These are phyloP conservation scores for Phylloporus scabripes DNA, from an alignment of 768 basidiomycete genomes.

Conservation along the genomic window DNA sequence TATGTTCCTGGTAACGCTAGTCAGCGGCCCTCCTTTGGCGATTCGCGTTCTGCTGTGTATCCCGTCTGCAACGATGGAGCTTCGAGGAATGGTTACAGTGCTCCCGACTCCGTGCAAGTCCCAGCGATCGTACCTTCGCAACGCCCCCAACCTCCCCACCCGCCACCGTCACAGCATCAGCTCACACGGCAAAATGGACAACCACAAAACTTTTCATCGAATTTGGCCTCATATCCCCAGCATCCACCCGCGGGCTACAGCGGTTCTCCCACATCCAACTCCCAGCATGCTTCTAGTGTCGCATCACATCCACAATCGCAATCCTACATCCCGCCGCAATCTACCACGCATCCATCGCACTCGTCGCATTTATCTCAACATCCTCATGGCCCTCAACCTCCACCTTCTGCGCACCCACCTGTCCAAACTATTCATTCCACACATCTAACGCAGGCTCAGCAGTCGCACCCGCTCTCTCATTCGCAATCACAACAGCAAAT, in stretches of 20 bases:
- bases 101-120: constrained; percentile 13
- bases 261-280: constrained; percentile 15
- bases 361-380: constrained; percentile 12
- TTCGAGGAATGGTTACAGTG: constrained; percentile 11
- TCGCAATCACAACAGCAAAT: constrained; percentile 23
- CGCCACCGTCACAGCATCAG: constrained; percentile 14
- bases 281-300: constrained; percentile 11
- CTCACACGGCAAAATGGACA: constrained; percentile 17
- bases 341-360: constrained; percentile 9
- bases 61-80: constrained; percentile 4
- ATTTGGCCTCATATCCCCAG: constrained; percentile 13
- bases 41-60: constrained; percentile 15
- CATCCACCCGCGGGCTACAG: constrained; percentile 12
- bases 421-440: constrained; percentile 12
- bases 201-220: constrained; percentile 15
- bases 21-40: constrained; percentile 19
- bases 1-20: constrained; percentile 14
- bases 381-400: constrained; percentile 12
- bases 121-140: constrained; percentile 16
- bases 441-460: constrained; percentile 17
- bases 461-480: constrained; percentile 26
- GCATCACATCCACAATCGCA: constrained; percentile 26
- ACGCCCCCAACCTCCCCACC: constrained; percentile 10
- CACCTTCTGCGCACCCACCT: constrained; percentile 12
- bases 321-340: constrained; percentile 15